Evolutionary conservation across 208 protist genomes (phyloP).

Genomic region (Endotrypanum monterogeii): DNA sequence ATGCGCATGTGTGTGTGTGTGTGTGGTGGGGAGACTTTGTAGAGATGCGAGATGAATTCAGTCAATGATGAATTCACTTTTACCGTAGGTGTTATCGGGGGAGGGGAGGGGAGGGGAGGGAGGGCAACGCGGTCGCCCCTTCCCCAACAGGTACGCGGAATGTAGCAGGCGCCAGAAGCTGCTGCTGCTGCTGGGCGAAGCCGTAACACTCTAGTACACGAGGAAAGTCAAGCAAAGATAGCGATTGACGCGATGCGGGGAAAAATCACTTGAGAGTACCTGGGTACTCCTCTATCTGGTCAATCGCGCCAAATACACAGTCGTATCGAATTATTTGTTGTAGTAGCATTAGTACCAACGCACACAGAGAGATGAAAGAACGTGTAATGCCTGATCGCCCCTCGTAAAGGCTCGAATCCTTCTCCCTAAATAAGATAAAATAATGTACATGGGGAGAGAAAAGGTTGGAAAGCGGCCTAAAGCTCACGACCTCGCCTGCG

Average conservation of each 20-base stretch:
- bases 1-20: not conserved
- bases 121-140: not conserved
- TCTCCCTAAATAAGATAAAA: not conserved
- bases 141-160: not conserved
- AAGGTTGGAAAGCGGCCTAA: too few species aligned
- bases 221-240: not conserved
- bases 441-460: conserved; percentile 10
- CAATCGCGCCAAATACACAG: too few species aligned
- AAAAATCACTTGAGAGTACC: not conserved
- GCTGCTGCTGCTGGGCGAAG: not conserved
- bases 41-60: not conserved
- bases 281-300: too few species aligned
- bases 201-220: not conserved
- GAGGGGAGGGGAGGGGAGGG: too few species aligned
- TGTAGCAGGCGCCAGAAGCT: not conserved
- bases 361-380: too few species aligned
- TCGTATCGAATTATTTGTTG: too few species aligned
- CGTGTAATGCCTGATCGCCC: not conserved
- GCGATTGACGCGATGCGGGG: not conserved
- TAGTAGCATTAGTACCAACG: not conserved
- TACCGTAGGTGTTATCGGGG: too few species aligned
- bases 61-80: not conserved
- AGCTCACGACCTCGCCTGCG: too few species aligned
- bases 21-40: not conserved
- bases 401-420: not conserved